Base-by-base conservation (phyloP, 768 basidiomycete species). In the Boletus eberwhitei region DNA sequence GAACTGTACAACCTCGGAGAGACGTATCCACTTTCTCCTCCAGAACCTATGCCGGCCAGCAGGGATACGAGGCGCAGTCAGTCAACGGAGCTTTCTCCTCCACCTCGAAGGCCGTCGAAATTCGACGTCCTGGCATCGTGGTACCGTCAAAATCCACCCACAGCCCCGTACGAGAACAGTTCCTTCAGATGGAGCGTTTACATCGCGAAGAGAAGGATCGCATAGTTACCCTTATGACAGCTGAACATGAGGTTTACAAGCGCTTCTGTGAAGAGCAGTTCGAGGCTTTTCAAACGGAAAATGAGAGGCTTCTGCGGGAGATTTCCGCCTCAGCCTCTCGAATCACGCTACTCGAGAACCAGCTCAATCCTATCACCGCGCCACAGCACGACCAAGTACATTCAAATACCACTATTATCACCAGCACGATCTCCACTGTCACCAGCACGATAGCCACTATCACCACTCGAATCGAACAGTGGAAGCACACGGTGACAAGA, bases 191-290 rank as follows among this genome's bases (percentile, higher is more conserved):
- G 8, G 22, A 59, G 21, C 29, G 32, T 35, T 26, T 34, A 9
- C 35, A 59, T 29, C 29, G 29, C 8, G 29, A 29, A 29, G 48
- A 59, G 29, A 57, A 22, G 14, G 47, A 57, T 22, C 39, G 35
- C 21, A 40, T 57, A 13, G 17, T 57, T 5, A 5, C 22, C 36
- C 7, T 41, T 17, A 2, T 49, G 39, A 49, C n/a, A 19, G 13
- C 0, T n/a, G 49, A 55, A 8, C 29, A 38, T 9, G 24, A 35
- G 43, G 19, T 39, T 3, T 29, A 38, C 19, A 24, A 17, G 13
- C 13, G 12, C 13, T 16, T 13, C 22, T 40, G 21, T 11, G 50
- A 49, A 41, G 51, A 47, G 17, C 35, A 39, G 36, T 17, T 57
- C 16, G 21, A 17, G 26, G 29, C 19, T 19, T 14, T 59, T 13